Base-by-base conservation (phyloP, 495 filamentous ascomycete genomes). In the Tricharina praecox region DNA sequence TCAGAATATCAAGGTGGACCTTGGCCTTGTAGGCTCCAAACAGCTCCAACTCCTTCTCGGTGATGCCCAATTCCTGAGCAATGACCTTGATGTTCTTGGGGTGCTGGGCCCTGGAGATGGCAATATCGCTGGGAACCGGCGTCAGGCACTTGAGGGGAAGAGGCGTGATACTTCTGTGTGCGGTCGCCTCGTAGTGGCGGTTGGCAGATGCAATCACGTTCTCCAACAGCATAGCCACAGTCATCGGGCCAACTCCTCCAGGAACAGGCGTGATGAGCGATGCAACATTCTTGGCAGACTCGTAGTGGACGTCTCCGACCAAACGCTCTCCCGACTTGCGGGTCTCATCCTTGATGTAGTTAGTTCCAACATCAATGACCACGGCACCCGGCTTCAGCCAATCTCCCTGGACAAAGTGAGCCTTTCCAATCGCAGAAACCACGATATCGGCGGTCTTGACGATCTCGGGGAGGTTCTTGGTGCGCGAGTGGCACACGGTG, bases 261-360 rank as follows among this genome's bases (percentile, higher is more conserved):
- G 92, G 90, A 26, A 97, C 90, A 1, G 90, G 90, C 1, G 92
- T 97, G 57, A 97, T 96, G 51, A 81, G 76, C n/a, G 86, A 93
- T 18, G 86, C 90, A 37, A 94, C 80, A 56, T 90, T 70, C 15
- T 72, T 73, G 32, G 85, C 87, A 44, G 82, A 78, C 38, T 88
- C 85, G 55, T 78, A 95, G 49, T 96, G 83, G 15, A 97, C 90
- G 64, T 97, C 90, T 30, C 90, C 90, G 13, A 95, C 90, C n/a
- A 96, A 72, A 50, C 86, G 76, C 62, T 85, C 72, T 2, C 90
- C 92, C 15, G 85, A 93, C 66, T 95, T 96, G 65, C 81, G 92
- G 33, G 83, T 77, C n/a, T 75, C 72, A 61, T 97, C 90, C n/a
- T 81, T 75, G 52, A 95, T 78, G 69, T 83, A 95, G 67, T 96